Evolutionary conservation across 108 stramenopile species (phyloP), one percentile per base, ranked within the genome.

Genomic region (Cylindrotheca closterium): DNA sequence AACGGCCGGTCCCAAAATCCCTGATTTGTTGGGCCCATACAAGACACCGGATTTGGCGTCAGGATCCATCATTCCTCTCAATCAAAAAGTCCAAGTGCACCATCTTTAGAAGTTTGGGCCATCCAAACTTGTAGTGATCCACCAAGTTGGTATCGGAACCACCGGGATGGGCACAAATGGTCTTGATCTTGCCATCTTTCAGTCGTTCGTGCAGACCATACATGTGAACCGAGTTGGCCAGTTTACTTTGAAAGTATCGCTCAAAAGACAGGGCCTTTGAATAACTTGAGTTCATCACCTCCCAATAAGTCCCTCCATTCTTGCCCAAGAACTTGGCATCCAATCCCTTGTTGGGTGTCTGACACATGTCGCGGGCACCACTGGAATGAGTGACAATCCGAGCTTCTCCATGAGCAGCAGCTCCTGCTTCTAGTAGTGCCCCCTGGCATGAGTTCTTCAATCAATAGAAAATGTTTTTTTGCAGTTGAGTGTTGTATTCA

Each of bases 201-300:
- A 84, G 56, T 51, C 68, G 70, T 23, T 78, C 54, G 51, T 74
- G 63, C 1, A 88, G 67, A 17, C 51, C 78, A 28, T 67, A 59
- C 18, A 67, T 71, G 55, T 82, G 84, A 3, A 79, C 73, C 2
- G 79, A 54, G 52, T 88, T 88, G 25, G 87, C 82, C n/a, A 88
- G 64, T 46, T 88, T 84, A 17, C 73, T 68, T 60, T 85, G 87
- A 45, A 21, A 34, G 70, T 85, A 85, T 5, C 84, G 64, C n/a
- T 54, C 46, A 53, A 55, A 81, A 24, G 75, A 81, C 28, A 83
- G 55, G n/a, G n/a, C n/a, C n/a, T n/a, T n/a, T n/a, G n/a, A n/a
- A n/a, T n/a, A n/a, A n/a, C n/a, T n/a, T n/a, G n/a, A n/a, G n/a
- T n/a, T n/a, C n/a, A n/a, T n/a, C n/a, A n/a, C n/a, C n/a, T n/a